Percentiles rank a stretch among this genome's conserved stretches.
These are phyloP conservation scores for Phytophthora syringae DNA, from an alignment of 352 stramenopile species.

Conservation along the genomic window DNA sequence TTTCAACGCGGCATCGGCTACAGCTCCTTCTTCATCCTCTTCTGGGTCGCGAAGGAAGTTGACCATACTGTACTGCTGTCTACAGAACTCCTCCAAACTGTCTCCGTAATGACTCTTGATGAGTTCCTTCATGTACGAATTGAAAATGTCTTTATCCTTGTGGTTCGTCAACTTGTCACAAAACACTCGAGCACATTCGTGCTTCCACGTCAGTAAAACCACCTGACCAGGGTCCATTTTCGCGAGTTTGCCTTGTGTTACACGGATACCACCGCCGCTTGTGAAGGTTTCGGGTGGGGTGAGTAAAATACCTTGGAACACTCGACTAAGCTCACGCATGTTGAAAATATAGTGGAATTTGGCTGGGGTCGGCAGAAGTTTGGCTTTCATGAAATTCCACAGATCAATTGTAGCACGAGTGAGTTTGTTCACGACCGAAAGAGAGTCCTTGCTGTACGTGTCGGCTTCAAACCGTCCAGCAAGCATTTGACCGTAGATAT, in stretches of 20 bases:
- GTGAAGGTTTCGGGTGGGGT: constrained; percentile 96
- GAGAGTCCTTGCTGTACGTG: constrained; percentile 82
- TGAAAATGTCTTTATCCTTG: constrained; percentile 97
- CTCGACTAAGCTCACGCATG: constrained; percentile 97
- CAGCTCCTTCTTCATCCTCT: constrained; percentile 95
- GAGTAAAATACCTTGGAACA: constrained; percentile 98
- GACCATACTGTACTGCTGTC: constrained; percentile 94
- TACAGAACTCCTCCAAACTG: constrained; percentile 73
- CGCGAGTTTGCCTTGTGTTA: constrained; percentile 84
- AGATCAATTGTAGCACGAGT: constrained; percentile 96
- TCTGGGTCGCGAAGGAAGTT: constrained; percentile 98
- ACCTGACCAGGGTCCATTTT: constrained; percentile 93
- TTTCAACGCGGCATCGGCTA: constrained; percentile 95
- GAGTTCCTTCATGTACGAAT: constrained; percentile 92
- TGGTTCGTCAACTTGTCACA: constrained; percentile 97
- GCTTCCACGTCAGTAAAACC: constrained; percentile 96
- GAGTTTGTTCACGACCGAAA: constrained; percentile 92
- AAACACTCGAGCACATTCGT: constrained; percentile 98
- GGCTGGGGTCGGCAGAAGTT: constrained; percentile 96
- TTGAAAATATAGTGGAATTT: constrained; percentile 99
- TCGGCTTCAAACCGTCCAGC: constrained; percentile 93
- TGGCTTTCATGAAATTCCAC: constrained; percentile 98
- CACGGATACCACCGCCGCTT: constrained; percentile 85
- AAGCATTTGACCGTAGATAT: constrained; percentile 99
- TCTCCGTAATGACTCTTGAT: constrained; percentile 92